These are phyloP conservation scores for Alternaria conjuncta DNA, from an alignment of 2,329 filamentous ascomycete species.

Conservation along the genomic window DNA sequence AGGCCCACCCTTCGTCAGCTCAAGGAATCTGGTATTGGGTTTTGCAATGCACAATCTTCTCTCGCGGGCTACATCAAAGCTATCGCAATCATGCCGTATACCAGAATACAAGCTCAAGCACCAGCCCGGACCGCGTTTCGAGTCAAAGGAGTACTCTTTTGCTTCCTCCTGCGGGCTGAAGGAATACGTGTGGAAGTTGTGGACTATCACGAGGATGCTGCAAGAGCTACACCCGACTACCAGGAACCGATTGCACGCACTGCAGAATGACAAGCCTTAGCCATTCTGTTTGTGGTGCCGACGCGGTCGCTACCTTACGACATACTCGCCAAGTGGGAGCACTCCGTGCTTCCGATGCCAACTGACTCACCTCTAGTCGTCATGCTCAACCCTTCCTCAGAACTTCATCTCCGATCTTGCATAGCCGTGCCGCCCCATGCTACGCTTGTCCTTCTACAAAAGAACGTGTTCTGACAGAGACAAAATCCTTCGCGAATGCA, in stretches of 20 bases:
- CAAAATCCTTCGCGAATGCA: neutral
- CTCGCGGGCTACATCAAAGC: neutral
- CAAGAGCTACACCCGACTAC: neutral
- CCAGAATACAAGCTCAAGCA: neutral
- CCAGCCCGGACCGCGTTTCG: neutral
- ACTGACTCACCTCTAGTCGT: neutral
- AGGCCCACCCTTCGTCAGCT: neutral
- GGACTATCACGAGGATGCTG: neutral
- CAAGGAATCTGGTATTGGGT: neutral
- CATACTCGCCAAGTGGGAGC: neutral
- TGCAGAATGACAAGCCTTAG: neutral
- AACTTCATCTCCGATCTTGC: conserved; percentile 1
- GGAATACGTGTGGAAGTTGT: neutral
- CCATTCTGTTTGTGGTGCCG: neutral
- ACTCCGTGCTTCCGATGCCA: neutral
- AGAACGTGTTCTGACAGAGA: neutral
- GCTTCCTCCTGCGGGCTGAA: neutral
- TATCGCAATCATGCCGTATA: neutral
- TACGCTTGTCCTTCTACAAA: neutral
- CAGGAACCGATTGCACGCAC: neutral
- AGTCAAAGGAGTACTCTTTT: neutral
- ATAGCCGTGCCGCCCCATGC: neutral
- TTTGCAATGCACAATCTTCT: neutral
- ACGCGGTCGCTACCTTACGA: neutral
- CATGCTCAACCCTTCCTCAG: neutral